phyloP scores from a whole-genome alignment of 169 alveolate species.

The Theileria parva region DNA sequence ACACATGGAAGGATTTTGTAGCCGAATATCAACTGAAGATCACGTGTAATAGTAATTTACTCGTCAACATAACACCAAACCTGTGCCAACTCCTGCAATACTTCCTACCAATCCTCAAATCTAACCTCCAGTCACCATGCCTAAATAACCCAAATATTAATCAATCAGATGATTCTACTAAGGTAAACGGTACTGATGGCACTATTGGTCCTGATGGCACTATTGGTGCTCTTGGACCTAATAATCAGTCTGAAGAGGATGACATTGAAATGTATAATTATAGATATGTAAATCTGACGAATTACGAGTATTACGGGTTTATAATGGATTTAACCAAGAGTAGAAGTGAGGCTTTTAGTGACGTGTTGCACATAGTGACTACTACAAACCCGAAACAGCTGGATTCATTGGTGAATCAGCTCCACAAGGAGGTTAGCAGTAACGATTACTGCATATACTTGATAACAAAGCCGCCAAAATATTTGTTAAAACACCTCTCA shows the following conservation, averaged over 20 bases:
- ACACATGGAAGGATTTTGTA: slow-evolving; percentile 70
- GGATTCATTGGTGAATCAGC: slow-evolving; percentile 41
- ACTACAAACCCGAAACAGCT: slow-evolving; percentile 38
- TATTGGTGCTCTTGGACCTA: too few relatives aligned
- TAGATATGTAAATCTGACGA: slow-evolving; percentile 52
- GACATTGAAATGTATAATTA: slow-evolving; percentile 49
- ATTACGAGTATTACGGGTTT: slow-evolving; percentile 47
- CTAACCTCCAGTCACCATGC: slow-evolving; percentile 28
- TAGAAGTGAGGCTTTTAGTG: slow-evolving; percentile 28
- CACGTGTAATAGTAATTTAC: slow-evolving; percentile 70
- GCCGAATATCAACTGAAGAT: slow-evolving; percentile 75
- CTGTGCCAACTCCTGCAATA: slow-evolving; percentile 76
- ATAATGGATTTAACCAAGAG: slow-evolving; percentile 26
- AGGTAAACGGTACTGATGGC: slow-evolving; percentile 17
- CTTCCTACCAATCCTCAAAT: slow-evolving; percentile 77
- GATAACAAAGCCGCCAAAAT: slow-evolving; percentile 34
- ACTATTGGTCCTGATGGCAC: too few relatives aligned
- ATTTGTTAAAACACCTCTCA: slow-evolving; percentile 13
- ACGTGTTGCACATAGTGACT: slow-evolving; percentile 21
- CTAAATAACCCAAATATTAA: background rate
- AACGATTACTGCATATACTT: slow-evolving; percentile 37
- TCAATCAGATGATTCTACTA: background rate
- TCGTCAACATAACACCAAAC: slow-evolving; percentile 83
- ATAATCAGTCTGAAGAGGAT: background rate
- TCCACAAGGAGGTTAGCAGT: slow-evolving; percentile 21